Percentiles rank a stretch among this genome's conserved stretches.
phyloP scores from a whole-genome alignment of 805 yeast genomes.

The Teunomyces lycoperdinae region DNA sequence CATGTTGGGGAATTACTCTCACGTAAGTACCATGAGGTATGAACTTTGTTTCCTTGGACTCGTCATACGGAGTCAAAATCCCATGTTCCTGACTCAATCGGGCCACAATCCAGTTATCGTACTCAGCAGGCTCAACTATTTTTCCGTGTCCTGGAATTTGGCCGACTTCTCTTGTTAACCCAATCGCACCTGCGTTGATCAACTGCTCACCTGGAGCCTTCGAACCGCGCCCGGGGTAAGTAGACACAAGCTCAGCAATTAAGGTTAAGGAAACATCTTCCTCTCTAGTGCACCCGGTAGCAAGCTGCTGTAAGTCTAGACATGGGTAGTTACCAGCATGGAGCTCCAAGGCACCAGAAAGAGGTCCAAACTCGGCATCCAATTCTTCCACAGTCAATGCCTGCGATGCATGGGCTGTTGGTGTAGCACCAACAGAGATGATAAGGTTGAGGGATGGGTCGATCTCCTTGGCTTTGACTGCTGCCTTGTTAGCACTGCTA shows the following conservation, averaged over 20 bases:
- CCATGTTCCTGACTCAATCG: constrained; percentile 82
- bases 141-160: constrained; percentile 60
- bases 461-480: constrained; percentile 30
- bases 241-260: constrained; percentile 36
- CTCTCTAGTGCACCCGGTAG: constrained; percentile 50
- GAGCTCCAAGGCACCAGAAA: constrained; percentile 52
- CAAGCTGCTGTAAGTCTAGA: constrained; percentile 74
- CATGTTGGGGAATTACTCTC: constrained; percentile 63
- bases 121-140: constrained; percentile 38
- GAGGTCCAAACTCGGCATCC: constrained; percentile 12
- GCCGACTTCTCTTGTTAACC: constrained; percentile 63
- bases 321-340: constrained; percentile 82
- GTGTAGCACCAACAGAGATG: constrained; percentile 79
- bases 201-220: constrained; percentile 57
- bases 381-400: constrained; percentile 20
- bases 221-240: constrained; percentile 55
- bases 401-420: constrained; percentile 65
- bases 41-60: constrained; percentile 27
- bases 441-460: constrained; percentile 40
- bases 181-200: constrained; percentile 70
- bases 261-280: constrained; percentile 15
- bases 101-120: constrained; percentile 60
- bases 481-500: constrained; percentile 53
- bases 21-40: constrained; percentile 56
- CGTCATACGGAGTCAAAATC: constrained; percentile 49